Evolutionary conservation across 2,329 filamentous ascomycete species (phyloP), one percentile per base, ranked within the genome.

Genomic region (Aureobasidium mangrovei): DNA sequence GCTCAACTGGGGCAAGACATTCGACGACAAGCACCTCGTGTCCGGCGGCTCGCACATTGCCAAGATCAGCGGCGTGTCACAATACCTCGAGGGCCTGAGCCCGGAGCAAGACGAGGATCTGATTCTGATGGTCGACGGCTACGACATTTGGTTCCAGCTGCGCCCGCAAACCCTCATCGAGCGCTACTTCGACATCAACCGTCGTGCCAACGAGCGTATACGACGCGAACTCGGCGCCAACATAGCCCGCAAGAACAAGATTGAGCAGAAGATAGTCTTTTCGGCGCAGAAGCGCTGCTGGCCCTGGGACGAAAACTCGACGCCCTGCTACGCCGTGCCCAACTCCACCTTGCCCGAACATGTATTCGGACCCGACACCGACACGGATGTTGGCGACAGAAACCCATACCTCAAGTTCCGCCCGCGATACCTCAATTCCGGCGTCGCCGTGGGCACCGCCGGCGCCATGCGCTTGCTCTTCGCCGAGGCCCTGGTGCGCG

Each of bases 61-160:
- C 12, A 67, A 66, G 54, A 62, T 67, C 46, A 59, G 49, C 18
- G 61, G 59, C 7, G 58, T 64, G 2, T 47, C 60, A 8, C 57
- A 62, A 1, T 65, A 63, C 32, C 58, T 67, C 7, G 61, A 67
- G 12, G 61, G 64, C 3, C 49, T 66, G 6, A 46, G 56, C 7
- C 18, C 55, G 4, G 51, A 45, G 2, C 45, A 49, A 24, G 61
- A 66, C 18, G 63, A 65, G 0, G 84, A 87, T 63, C 67, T 87
- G n/a, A 75, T 85, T 7, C 67, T 86, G 53, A 74, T 86, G 54
- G 74, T 82, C 4, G 83, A 86, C 64, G 81, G 78, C 2, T 76
- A 80, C 63, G 81, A 86, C 56, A 73, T 80, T 0, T 81, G 81
- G 69, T 79, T 85, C 57, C 84, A 87, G 64, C 71, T 86, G 1